These are phyloP conservation scores for Citrus mangshanensis DNA, from an alignment of 345 rosid species.

Conservation along the genomic window DNA sequence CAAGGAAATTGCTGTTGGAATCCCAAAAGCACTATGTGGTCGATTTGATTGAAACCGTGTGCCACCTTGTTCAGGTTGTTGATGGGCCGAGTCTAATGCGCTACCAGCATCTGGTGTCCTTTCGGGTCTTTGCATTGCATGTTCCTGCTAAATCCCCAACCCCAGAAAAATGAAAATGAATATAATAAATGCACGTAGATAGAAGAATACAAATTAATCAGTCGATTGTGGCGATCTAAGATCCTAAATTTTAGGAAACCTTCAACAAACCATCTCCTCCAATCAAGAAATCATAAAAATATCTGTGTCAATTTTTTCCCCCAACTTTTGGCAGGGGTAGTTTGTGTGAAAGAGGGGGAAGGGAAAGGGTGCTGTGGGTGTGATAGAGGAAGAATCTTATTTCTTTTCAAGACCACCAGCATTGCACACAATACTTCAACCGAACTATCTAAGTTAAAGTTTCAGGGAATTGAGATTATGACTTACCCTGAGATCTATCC, in stretches of 20 bases:
- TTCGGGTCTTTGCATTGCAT: constrained; percentile 39
- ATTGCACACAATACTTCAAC: background rate
- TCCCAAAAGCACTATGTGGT: constrained; percentile 49
- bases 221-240: background rate
- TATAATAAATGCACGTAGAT: background rate
- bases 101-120: constrained; percentile 42
- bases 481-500: constrained; percentile 45
- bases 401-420: background rate
- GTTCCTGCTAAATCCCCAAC: constrained; percentile 33
- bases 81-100: constrained; percentile 26
- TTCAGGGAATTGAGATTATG: constrained; percentile 10
- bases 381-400: background rate
- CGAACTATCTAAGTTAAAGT: background rate
- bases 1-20: constrained; percentile 50
- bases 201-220: background rate
- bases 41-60: constrained; percentile 39
- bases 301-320: background rate
- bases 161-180: constrained; percentile 5
- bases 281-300: background rate
- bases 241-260: constrained; percentile 7
- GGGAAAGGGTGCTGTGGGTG: background rate
- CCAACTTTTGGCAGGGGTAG: background rate
- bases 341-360: background rate
- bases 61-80: constrained; percentile 43
- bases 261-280: background rate